Conservation (phyloP, 495 filamentous ascomycete species). For the Hyphodiscus hymeniophilus region DNA sequence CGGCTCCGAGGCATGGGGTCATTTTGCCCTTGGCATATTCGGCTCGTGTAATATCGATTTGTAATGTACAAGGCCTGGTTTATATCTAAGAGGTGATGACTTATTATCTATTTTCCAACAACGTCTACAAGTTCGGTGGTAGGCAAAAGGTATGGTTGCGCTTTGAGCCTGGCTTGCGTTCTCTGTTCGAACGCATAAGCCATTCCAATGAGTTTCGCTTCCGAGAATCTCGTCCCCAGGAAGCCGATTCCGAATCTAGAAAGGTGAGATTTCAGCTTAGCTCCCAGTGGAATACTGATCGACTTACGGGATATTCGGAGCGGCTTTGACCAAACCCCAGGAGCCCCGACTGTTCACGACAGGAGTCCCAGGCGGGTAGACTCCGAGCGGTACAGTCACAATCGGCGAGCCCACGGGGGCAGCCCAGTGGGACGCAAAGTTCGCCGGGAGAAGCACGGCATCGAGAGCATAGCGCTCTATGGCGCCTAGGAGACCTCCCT, state of each 20-base stretch:
- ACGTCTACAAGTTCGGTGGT: conserved; percentile 1
- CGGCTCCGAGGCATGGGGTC: no score
- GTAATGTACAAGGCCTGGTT: no score
- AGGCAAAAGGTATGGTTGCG: background rate
- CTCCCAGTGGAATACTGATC: background rate
- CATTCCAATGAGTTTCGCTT: conserved; percentile 45
- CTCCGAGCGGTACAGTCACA: conserved; percentile 33
- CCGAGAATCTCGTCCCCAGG: conserved; percentile 43
- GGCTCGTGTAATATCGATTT: no score
- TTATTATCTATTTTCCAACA: background rate
- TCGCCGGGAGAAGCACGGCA: conserved; percentile 31
- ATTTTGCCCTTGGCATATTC: no score
- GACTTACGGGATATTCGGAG: conserved; percentile 13
- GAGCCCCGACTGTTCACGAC: conserved; percentile 1
- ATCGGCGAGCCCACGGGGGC: conserved; percentile 27
- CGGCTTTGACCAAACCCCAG: conserved; percentile 7
- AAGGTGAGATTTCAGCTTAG: no score
- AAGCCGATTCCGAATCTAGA: conserved; percentile 50
- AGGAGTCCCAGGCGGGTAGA: conserved; percentile 19
- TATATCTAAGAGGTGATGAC: no score
- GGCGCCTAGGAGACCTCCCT: conserved; percentile 24
- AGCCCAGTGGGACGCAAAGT: conserved; percentile 16
- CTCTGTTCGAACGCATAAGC: conserved; percentile 63
- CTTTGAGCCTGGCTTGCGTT: conserved; percentile 23
- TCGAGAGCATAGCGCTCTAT: conserved; percentile 29